Evolutionary conservation across 1,284 basidiomycete genomes (phyloP), one percentile per base, ranked within the genome.

Genomic region (Thelephora terrestris): DNA sequence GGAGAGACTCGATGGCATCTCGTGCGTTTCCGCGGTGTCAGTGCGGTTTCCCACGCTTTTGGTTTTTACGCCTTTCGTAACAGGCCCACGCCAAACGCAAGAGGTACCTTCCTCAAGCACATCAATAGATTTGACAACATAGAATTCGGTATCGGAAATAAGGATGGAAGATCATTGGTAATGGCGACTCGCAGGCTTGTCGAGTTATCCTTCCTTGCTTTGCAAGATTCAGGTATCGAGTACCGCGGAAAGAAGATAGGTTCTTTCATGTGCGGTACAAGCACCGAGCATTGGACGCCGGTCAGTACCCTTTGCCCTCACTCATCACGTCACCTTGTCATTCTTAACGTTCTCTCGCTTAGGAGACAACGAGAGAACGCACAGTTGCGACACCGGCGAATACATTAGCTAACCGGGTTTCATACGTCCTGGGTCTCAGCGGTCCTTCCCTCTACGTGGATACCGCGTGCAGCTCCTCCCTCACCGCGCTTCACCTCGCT

Each of bases 401-500:
- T n/a, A 69, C 68, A 58, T 56, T 71, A 10, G 71, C 73, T 5
- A 75, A 76, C 55, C 62, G 66, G 20, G 61, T 76, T 16, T 74
- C 75, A 12, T 73, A 74, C 50, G 66, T 70, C 40, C 63, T 77
- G 35, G 72, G 77, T 53, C 58, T 76, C 21, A 58, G 58, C 1
- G 68, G 69, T 7, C 75, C 73, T 16, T 74, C 74, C 2, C 51
- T 76, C 21, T 68, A 71, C 10, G 55, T 69, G 0, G 74, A 76
- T 51, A 75, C 74, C 1, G 75, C 71, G 5, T 77, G 75, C 52
- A 74, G 69, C 43, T 74, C 71, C 25, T 68, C 64, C 36, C 57
- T 72, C 6, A 69, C 65, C 5, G 71, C 71, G 5, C 63, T 70
- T 37, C 73, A 76, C 53, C 63, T 76, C n/a, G 74, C 73, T 1